phyloP scores from a whole-genome alignment of 768 basidiomycete species.

The Tricholoma furcatifolium region DNA sequence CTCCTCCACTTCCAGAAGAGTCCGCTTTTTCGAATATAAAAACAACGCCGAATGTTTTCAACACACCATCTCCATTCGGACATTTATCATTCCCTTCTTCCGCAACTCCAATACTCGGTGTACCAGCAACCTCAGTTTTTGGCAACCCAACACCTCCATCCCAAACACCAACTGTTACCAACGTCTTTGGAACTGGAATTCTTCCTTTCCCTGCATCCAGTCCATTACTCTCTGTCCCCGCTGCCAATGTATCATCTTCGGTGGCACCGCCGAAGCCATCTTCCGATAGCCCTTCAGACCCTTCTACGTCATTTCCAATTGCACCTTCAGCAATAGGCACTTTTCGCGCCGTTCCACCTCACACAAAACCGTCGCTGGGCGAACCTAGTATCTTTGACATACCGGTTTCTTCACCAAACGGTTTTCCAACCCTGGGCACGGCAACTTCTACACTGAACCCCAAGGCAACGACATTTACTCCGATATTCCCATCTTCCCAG shows the following conservation, averaged over 20 bases:
- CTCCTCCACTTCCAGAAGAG: slow-evolving; percentile 15
- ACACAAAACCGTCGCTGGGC: not conserved
- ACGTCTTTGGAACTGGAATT: slow-evolving; percentile 2
- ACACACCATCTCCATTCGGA: slow-evolving; percentile 34
- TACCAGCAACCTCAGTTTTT: slow-evolving; percentile 16
- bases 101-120: slow-evolving; percentile 15
- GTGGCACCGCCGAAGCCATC: not conserved
- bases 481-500: slow-evolving; percentile 5
- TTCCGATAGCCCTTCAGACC: not conserved
- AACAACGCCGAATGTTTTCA: slow-evolving; percentile 38
- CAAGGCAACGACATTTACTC: slow-evolving; percentile 23
- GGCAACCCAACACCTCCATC: slow-evolving; percentile 17
- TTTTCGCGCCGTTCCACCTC: not conserved
- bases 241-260: not conserved
- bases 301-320: not conserved
- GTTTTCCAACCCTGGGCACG: not conserved
- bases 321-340: slow-evolving; percentile 12
- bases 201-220: not conserved
- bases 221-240: not conserved
- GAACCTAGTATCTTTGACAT: not conserved
- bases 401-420: not conserved
- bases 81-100: slow-evolving; percentile 17
- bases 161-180: not conserved
- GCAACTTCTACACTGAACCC: slow-evolving; percentile 15
- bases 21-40: slow-evolving; percentile 41